These are phyloP conservation scores for Fusarium bulbicola DNA, from an alignment of 2,329 filamentous ascomycete genomes.

Conservation along the genomic window DNA sequence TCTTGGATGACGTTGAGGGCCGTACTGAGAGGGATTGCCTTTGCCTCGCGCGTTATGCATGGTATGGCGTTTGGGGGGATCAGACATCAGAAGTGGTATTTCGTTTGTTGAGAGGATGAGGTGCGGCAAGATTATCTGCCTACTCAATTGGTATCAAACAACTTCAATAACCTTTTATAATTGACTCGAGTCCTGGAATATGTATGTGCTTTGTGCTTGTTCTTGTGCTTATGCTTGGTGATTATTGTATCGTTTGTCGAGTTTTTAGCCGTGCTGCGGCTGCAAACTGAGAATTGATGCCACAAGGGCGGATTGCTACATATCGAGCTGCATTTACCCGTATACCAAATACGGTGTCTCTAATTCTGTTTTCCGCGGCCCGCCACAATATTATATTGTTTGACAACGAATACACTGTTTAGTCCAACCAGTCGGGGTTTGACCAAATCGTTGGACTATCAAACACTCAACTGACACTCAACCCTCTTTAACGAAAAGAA, in stretches of 20 bases:
- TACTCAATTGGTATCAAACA: slow-evolving; percentile 10
- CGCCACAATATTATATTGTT: not conserved
- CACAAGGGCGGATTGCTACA: not conserved
- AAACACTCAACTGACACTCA: not conserved
- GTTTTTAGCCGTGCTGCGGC: not conserved
- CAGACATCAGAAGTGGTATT: slow-evolving; percentile 28
- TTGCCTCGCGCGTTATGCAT: slow-evolving; percentile 43
- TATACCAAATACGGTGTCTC: not conserved
- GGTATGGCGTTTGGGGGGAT: slow-evolving; percentile 42
- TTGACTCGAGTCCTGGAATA: not conserved
- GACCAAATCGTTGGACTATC: not conserved
- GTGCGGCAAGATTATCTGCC: not conserved
- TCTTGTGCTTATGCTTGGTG: not conserved
- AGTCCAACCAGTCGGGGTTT: not conserved
- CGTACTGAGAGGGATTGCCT: slow-evolving; percentile 27
- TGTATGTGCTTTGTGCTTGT: not conserved
- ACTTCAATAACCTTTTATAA: not conserved
- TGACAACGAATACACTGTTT: not conserved
- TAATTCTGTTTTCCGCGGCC: not conserved
- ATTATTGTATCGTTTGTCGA: not conserved
- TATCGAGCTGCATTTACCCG: not conserved
- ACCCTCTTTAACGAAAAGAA: not conserved
- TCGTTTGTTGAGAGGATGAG: slow-evolving; percentile 24
- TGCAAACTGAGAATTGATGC: not conserved
- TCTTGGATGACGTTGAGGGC: slow-evolving; percentile 31